A percentile compares a stretch with the other conserved stretches of the same genome.
Evolutionary conservation across 176 grass and related monocot species (phyloP).

Genomic region (Thinopyrum elongatum): DNA sequence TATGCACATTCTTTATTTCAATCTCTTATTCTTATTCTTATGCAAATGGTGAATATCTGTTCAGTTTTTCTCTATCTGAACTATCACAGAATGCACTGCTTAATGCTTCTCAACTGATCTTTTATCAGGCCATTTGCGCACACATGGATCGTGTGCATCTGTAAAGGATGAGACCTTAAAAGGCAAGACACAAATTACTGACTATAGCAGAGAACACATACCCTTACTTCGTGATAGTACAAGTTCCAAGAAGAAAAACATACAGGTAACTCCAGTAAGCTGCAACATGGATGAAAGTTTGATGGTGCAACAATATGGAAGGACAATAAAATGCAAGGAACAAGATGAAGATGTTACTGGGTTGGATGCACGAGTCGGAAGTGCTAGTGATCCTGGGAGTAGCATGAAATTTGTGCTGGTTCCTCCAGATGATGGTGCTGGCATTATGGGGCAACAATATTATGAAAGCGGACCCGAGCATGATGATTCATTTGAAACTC

Average conservation of each 20-base stretch:
- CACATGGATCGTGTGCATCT: conserved; percentile 41
- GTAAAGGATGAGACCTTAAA: conserved; percentile 35
- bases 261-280: conserved; percentile 23
- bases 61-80: conserved; percentile 24
- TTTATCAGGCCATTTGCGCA: conserved; percentile 53
- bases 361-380: conserved; percentile 28
- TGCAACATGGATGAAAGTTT: conserved; percentile 19
- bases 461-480: conserved; percentile 22
- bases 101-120: conserved; percentile 16
- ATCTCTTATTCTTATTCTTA: conserved; percentile 16
- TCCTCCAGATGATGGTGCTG: conserved; percentile 4
- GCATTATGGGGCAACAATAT: conserved; percentile 13
- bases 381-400: conserved; percentile 27
- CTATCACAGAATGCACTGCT: conserved; percentile 13
- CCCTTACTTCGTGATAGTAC: conserved; percentile 26
- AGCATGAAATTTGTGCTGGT: not conserved
- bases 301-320: conserved; percentile 14
- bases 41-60: not conserved
- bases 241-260: conserved; percentile 46
- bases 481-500: conserved; percentile 46
- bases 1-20: conserved; percentile 19
- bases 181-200: conserved; percentile 34
- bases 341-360: conserved; percentile 17
- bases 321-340: conserved; percentile 32
- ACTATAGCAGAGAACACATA: conserved; percentile 27